phyloP scores from a whole-genome alignment of 106 monocot species.

The Iris macrosiphon region DNA sequence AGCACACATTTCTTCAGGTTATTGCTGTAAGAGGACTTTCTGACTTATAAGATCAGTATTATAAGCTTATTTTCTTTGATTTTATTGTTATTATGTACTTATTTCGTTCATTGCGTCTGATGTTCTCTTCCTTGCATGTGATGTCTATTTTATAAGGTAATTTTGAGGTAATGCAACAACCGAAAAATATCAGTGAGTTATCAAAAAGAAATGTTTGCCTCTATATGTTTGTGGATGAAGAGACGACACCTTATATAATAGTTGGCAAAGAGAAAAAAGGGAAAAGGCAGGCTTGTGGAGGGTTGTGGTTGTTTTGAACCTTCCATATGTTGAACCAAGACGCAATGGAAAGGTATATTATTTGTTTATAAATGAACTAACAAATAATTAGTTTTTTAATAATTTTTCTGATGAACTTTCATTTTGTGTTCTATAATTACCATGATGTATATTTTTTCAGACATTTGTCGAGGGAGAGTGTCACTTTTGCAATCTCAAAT shows the following conservation, averaged over 20 bases:
- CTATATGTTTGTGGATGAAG: constrained; percentile 58
- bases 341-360: constrained; percentile 47
- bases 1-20: too few species aligned
- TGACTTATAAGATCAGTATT: constrained; percentile 1
- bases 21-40: too few species aligned
- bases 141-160: constrained; percentile 23
- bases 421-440: too few species aligned
- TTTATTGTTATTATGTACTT: neutral
- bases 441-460: too few species aligned
- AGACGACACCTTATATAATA: constrained; percentile 32
- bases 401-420: too few species aligned
- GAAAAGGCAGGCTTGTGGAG: constrained; percentile 48
- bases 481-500: too few species aligned
- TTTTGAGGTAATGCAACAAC: constrained; percentile 49
- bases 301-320: constrained; percentile 36
- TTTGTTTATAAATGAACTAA: too few species aligned
- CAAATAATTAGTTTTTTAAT: too few species aligned
- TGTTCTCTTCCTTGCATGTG: neutral
- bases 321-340: constrained; percentile 45
- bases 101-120: neutral
- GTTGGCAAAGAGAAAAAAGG: constrained; percentile 7
- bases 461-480: constrained; percentile 59
- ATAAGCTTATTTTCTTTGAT: neutral
- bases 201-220: constrained; percentile 35
- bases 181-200: constrained; percentile 32